Base-by-base conservation (phyloP, 2,329 filamentous ascomycete species). In the Fusarium haematococcum region DNA sequence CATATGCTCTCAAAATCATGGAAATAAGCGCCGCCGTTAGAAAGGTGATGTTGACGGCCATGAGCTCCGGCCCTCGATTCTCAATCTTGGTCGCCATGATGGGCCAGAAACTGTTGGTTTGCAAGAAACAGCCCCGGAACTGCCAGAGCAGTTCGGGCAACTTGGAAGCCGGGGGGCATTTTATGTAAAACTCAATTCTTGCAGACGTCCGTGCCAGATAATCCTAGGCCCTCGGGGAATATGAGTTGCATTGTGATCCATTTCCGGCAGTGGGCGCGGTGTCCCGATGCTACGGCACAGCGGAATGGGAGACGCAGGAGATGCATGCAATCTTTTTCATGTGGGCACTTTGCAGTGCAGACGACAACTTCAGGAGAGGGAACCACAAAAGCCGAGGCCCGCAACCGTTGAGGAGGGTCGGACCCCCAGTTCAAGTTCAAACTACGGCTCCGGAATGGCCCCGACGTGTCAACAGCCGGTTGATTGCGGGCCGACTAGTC, bases 41-140 rank as follows among this genome's bases (percentile, higher is more conserved):
- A 27, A 83, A 78, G n/a, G 75, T 58, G 37, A 79, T 73, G 61
- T 81, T 82, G 62, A 84, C 80, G n/a, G 50, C 80, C 63, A 78
- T 64, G 35, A 84, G 76, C 74, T 77, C 66, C 27, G 79, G 76
- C 20, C 80, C 81, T 43, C 82, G 78, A 65, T 81, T 81, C 72
- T 67, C 63, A 37, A 75, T 59, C 23, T 50, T 16, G 25, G 35
- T n/a, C 9, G 72, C 59, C 71, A 75, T 75, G 10, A n/a, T 70
- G 59, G 60, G n/a, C 59, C 41, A 59, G 35, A 30, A 57, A 25
- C 30, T 57, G 32, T 57, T 25, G 20, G 48, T 57, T 52, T 35
- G n/a, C 11, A 13, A 16, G 14, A 5, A 10, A 20, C 14, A 23
- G 27, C 27, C 30, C 30, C 30, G 30, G 30, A 37, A 57, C 33